These are phyloP conservation scores for Podosphaera aphanis DNA, from an alignment of 2,329 filamentous ascomycete species.

Conservation along the genomic window DNA sequence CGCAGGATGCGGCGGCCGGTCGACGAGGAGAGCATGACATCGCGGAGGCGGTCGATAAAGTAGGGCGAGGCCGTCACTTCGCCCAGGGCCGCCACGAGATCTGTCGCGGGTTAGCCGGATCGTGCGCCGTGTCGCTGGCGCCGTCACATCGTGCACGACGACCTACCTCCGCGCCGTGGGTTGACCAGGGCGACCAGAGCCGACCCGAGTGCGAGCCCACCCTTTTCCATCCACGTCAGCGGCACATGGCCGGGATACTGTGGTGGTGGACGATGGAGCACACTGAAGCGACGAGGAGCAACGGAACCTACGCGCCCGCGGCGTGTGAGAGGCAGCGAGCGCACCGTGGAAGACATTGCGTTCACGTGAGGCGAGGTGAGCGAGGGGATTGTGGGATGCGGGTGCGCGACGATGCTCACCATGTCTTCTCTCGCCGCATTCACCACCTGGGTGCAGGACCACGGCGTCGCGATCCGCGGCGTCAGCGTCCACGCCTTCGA, in stretches of 20 bases:
- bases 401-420: neutral
- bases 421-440: constrained; percentile 24
- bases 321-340: too few relatives aligned
- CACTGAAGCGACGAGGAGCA: constrained; percentile 38
- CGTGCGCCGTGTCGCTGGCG: too few relatives aligned
- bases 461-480: constrained; percentile 43
- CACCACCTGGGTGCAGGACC: constrained; percentile 39
- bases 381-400: neutral
- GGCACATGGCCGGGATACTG: constrained; percentile 52
- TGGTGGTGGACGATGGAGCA: constrained; percentile 47
- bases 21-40: constrained; percentile 66
- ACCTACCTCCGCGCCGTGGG: constrained; percentile 51
- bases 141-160: neutral
- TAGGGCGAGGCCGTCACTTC: constrained; percentile 87
- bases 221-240: constrained; percentile 53
- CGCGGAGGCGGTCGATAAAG: constrained; percentile 77
- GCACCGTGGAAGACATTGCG: neutral
- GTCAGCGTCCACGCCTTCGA: constrained; percentile 43
- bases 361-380: neutral
- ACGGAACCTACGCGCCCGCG: too few relatives aligned
- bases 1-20: constrained; percentile 81
- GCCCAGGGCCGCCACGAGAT: constrained; percentile 83
- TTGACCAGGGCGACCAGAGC: constrained; percentile 42
- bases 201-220: constrained; percentile 42
- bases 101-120: constrained; percentile 20